Conservation (phyloP, 2,329 filamentous ascomycete species). For the Coniochaeta sp. region DNA sequence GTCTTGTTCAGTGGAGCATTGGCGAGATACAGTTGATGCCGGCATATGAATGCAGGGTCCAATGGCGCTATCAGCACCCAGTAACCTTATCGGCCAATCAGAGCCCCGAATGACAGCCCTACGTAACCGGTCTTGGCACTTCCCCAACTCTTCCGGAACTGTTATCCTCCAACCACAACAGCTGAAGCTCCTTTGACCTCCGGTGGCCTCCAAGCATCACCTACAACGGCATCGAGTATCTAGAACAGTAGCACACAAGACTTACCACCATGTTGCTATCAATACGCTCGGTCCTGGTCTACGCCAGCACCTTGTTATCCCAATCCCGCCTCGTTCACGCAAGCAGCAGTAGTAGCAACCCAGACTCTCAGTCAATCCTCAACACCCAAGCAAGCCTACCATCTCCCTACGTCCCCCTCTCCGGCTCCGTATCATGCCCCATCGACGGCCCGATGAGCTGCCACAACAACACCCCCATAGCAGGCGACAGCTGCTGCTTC, state of each 20-base stretch:
- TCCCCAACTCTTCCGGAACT: background rate
- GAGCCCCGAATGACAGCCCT: background rate
- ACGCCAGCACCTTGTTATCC: conserved; percentile 25
- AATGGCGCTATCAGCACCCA: no score
- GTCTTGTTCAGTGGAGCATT: no score
- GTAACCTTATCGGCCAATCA: background rate
- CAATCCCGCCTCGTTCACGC: conserved; percentile 20
- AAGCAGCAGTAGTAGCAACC: no score
- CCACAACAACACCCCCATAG: conserved; percentile 25
- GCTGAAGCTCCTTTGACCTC: no score
- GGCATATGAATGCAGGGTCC: no score
- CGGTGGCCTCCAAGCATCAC: no score
- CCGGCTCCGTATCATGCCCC: conserved; percentile 29
- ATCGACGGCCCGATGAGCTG: conserved; percentile 34
- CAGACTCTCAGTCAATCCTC: conserved; percentile 5
- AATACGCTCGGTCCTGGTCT: conserved; percentile 23
- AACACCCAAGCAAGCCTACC: conserved; percentile 16
- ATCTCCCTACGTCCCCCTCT: conserved; percentile 26
- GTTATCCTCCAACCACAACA: no score
- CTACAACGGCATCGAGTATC: conserved; percentile 8
- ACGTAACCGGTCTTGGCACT: background rate
- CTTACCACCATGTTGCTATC: conserved; percentile 16
- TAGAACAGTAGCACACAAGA: background rate
- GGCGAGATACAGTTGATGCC: no score
- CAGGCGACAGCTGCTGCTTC: conserved; percentile 33